Evolutionary conservation across 2,329 filamentous ascomycete genomes (phyloP), one percentile per base, ranked within the genome.

Genomic region (Colletotrichum aenigma): DNA sequence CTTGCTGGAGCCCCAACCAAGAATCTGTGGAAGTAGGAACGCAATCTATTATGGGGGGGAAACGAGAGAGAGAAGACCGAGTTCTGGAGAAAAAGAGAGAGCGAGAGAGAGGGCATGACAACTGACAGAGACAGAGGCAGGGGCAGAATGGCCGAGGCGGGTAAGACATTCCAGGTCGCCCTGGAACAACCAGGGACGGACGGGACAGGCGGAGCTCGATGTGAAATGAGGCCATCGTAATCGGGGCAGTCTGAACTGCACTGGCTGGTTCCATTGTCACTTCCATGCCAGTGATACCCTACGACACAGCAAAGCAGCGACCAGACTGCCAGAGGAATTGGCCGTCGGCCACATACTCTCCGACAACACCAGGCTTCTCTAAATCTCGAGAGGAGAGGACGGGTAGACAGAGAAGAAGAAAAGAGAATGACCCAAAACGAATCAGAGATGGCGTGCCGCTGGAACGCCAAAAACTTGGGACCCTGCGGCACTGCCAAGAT

Each of bases 381-480:
- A 13, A 21, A 52, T 21, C n/a, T 52, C 12, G 10, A 52, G n/a
- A 52, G 10, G 43, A 24, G n/a, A 52, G n/a, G 43, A 52, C n/a
- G n/a, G 10, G 43, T 13, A 52, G 18, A 43, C 9, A 43, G 16
- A 52, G 43, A 13, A n/a, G 13, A 28, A 26, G 12, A 36, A 36
- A 38, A 55, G 67, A 36, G 62, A 38, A 70, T 73, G 69, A 64
- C 70, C 75, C 16, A 58, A 70, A 58, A 70, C 76, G 66, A 71
- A 76, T 77, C 76, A 56, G 60, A 65, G 66, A 71, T 62, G 70
- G 74, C 76, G 70, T 77, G 73, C 66, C 60, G 38, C 74, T 66
- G 70, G 76, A 55, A 74, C 61, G 66, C 69, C 74, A 62, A 36
- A 76, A 58, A 58, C 66, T 74, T 26, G 61, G 76, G 69, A 68